phyloP scores from a whole-genome alignment of 225 moss, liverwort and hornwort genomes.

The Neckera pumila region DNA sequence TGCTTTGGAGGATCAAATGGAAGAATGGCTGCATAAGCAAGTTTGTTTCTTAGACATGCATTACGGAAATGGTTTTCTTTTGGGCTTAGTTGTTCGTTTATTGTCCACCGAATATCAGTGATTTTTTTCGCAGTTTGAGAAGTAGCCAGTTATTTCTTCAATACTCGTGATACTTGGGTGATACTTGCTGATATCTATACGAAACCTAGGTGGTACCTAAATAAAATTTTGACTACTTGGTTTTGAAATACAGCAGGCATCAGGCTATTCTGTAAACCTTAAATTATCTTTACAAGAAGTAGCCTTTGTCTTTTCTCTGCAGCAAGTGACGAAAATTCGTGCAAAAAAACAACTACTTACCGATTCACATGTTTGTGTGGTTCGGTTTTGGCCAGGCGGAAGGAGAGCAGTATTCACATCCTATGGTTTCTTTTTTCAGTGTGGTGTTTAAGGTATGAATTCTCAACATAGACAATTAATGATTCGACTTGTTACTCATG shows the following conservation, averaged over 20 bases:
- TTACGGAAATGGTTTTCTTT: background rate
- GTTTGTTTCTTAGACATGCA: background rate
- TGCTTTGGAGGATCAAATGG: background rate
- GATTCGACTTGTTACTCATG: background rate
- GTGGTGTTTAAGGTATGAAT: constrained; percentile 56
- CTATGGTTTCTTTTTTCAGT: constrained; percentile 54
- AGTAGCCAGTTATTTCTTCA: background rate
- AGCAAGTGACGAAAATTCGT: background rate
- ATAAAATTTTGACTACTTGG: background rate
- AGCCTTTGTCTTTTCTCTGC: background rate
- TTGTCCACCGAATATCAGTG: background rate
- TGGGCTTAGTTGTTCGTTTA: background rate
- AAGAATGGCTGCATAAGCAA: background rate
- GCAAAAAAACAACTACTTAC: background rate
- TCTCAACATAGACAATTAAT: background rate
- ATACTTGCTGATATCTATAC: background rate
- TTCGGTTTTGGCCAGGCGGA: constrained; percentile 20
- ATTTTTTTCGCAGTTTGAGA: background rate
- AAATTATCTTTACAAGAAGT: too few species aligned
- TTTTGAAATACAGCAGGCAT: background rate
- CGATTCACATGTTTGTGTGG: background rate
- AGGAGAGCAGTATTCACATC: constrained; percentile 51
- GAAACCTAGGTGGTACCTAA: background rate
- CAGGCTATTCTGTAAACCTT: background rate
- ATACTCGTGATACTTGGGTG: background rate